Evolutionary conservation across 1,284 basidiomycete species (phyloP), one percentile per base, ranked within the genome.

Genomic region (Xanthoconium separans): DNA sequence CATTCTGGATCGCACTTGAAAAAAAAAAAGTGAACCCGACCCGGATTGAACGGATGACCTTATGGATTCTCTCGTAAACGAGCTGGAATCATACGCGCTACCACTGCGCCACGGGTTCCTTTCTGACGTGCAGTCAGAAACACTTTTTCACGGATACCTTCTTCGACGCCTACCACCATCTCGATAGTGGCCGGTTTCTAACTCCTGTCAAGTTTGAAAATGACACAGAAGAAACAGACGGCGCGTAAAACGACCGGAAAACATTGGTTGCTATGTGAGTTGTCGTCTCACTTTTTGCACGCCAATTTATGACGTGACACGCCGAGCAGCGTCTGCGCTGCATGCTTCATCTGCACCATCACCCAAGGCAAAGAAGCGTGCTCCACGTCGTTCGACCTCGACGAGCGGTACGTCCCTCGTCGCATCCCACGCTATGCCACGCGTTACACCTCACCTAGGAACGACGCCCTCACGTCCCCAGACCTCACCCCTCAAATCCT

Each of bases 1-100:
- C n/a, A n/a, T n/a, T n/a, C n/a, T n/a, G n/a, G n/a, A n/a, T n/a
- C n/a, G n/a, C n/a, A n/a, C n/a, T n/a, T 6, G 2, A 2, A 1
- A 29, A 20, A 43, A 43, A 68, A 63, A 62, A 57, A 47, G 6
- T 79, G 77, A 80, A 73, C 78, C 77, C 77, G 73, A 78, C 77
- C 78, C 76, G 78, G 70, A 72, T 79, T 75, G 77, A 79, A 79
- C 78, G 76, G 77, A 79, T 78, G 78, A 78, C 78, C 76, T 79
- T 79, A 73, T 76, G 77, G 77, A 77, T 4, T 31, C 29, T 42
- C 49, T 41, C 52, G 16, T 34, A 34, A 8, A 2, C 0, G 18
- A 55, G 58, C 65, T 68, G 65, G 67, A 70, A 71, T 66, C 65
- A 70, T 65, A 66, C 64, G 65, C 65, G 67, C 67, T 66, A 66